Conservation (phyloP, 2,329 filamentous ascomycete genomes). For the Fusarium mundagurra region DNA sequence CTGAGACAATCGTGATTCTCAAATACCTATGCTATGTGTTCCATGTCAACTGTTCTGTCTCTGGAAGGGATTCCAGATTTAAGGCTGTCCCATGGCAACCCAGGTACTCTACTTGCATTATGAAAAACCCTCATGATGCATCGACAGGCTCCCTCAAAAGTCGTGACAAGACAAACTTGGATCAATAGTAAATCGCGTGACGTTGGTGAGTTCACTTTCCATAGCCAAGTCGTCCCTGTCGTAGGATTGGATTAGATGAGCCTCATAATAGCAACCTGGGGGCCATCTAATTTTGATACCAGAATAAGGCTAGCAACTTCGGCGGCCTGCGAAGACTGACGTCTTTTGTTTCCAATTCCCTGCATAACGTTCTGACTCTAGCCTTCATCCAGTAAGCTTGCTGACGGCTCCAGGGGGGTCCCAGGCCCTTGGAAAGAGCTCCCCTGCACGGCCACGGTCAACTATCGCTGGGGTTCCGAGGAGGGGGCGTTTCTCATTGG, state of each 20-base stretch:
- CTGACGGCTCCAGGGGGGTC: constrained; percentile 26
- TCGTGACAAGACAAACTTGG: not conserved
- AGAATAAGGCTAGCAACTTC: constrained; percentile 13
- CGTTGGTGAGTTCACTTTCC: not conserved
- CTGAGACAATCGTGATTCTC: not conserved
- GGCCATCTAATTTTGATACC: constrained; percentile 30
- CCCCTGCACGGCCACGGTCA: constrained; percentile 37
- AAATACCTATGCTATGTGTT: not conserved
- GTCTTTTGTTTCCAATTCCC: constrained; percentile 5
- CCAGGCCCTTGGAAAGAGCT: not conserved
- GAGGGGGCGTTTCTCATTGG: constrained; percentile 25
- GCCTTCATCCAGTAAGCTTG: constrained; percentile 31
- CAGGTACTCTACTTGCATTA: not conserved
- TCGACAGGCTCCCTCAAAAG: constrained; percentile 5
- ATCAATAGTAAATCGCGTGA: not conserved
- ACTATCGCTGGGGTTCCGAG: not conserved
- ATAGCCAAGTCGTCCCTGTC: not conserved
- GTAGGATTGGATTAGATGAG: not conserved
- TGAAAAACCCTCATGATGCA: not conserved
- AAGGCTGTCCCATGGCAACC: not conserved
- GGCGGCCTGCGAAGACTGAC: constrained; percentile 23
- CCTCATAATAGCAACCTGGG: not conserved
- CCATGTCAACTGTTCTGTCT: not conserved
- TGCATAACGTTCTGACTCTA: constrained; percentile 22
- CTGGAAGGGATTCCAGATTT: not conserved